Conservation (phyloP, 2,329 filamentous ascomycete species). For the Exophiala lecanii-corni region DNA sequence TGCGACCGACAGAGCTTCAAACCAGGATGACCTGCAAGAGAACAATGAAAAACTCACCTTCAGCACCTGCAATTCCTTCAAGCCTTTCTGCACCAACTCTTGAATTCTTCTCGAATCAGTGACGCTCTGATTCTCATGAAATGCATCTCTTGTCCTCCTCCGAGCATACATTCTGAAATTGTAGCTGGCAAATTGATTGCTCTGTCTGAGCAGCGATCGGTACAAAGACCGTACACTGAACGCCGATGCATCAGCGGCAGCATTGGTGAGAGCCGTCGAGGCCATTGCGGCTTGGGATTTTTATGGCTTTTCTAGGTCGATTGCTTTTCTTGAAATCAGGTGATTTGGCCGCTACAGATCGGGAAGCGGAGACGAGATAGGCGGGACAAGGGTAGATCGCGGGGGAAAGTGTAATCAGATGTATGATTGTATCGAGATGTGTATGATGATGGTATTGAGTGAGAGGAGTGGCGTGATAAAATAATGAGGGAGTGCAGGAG, state of each 20-base stretch:
- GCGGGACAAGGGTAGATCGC: neutral
- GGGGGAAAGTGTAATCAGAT: neutral
- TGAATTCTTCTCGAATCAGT: constrained; percentile 73
- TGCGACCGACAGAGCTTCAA: no score
- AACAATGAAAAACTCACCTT: constrained; percentile 65
- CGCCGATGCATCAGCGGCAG: constrained; percentile 35
- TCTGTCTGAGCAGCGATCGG: constrained; percentile 82
- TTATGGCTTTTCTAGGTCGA: no score
- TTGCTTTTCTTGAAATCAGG: no score
- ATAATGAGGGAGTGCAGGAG: no score
- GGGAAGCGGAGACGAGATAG: neutral
- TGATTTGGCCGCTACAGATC: neutral
- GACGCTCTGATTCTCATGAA: constrained; percentile 71
- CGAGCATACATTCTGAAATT: constrained; percentile 97
- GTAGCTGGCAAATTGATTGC: constrained; percentile 83
- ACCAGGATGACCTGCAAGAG: no score
- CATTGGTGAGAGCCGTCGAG: constrained; percentile 34
- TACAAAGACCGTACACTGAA: constrained; percentile 56
- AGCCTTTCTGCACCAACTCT: constrained; percentile 80
- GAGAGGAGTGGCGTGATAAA: neutral
- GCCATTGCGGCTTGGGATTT: constrained; percentile 37
- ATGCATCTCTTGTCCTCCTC: constrained; percentile 84
- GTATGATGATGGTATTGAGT: neutral
- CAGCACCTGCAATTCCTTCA: constrained; percentile 80
- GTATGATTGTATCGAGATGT: neutral